A percentile compares a stretch with the other conserved stretches of the same genome.
These are phyloP conservation scores for Mortierella sp. DNA, from an alignment of 371 early-diverging fungal species.

Conservation along the genomic window DNA sequence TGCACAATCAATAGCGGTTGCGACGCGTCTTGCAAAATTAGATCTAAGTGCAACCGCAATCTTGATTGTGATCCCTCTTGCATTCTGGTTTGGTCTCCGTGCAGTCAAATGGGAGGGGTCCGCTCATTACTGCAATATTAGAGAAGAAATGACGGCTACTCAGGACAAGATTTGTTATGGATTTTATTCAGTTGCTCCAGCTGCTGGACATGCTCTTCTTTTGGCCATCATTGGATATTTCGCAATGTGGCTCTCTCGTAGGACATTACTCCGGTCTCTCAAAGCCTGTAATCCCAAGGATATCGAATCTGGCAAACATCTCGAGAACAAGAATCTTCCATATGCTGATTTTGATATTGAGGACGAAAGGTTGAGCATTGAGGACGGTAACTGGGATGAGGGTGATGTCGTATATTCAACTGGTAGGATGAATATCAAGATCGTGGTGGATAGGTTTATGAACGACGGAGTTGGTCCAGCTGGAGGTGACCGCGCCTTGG, in stretches of 20 bases:
- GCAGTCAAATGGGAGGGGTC: slow-evolving; percentile 39
- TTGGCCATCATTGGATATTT: slow-evolving; percentile 33
- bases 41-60: slow-evolving; percentile 22
- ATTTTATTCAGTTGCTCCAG: slow-evolving; percentile 31
- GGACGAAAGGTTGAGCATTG: slow-evolving; percentile 41
- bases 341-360: slow-evolving; percentile 33
- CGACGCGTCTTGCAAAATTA: slow-evolving; percentile 26
- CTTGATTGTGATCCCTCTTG: slow-evolving; percentile 38
- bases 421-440: slow-evolving; percentile 45
- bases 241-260: slow-evolving; percentile 31
- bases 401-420: slow-evolving; percentile 46
- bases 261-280: slow-evolving; percentile 19
- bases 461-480: slow-evolving; percentile 19
- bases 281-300: slow-evolving; percentile 22
- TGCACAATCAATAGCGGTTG: slow-evolving; percentile 20
- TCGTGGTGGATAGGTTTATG: slow-evolving; percentile 40
- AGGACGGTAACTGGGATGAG: slow-evolving; percentile 51
- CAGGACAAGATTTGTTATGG: slow-evolving; percentile 42
- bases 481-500: slow-evolving; percentile 18
- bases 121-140: slow-evolving; percentile 28
- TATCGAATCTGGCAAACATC: slow-evolving; percentile 28
- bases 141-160: slow-evolving; percentile 15
- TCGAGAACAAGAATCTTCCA: slow-evolving; percentile 20
- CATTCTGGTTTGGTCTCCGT: slow-evolving; percentile 35
- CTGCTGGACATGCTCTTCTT: slow-evolving; percentile 13